Base-by-base conservation (phyloP, 192 early-diverging fungal species). In the Glomus cerebriforme region DNA sequence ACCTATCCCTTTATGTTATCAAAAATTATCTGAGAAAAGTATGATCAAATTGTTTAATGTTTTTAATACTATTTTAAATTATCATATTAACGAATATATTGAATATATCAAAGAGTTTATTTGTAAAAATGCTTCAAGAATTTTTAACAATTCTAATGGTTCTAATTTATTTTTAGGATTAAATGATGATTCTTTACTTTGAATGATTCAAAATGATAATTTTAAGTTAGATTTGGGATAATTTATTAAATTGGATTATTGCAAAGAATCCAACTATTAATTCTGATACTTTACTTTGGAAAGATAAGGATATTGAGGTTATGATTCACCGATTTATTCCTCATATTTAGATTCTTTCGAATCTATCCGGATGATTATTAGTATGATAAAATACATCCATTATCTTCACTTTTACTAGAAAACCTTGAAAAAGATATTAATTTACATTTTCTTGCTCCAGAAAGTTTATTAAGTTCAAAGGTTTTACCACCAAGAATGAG, bases 321-420 rank as follows among this genome's bases (percentile, higher is more conserved):
- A 29, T 76, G 10, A 22, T 76, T 22, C 60, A 64, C 19, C 12
- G 24, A 1, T 45, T n/a, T 60, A 31, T 76, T 32, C 37, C 13
- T 26, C 43, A 43, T 35, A 64, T 76, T n/a, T 37, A 37, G 62
- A 39, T 76, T 76, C 15, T 64, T 76, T 76, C 62, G 37, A 76
- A 76, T 76, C 7, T 8, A 60, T 39, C 1, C 75, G 5, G 19
- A 34, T 24, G 75, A 76, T 26, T 76, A 76, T 64, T 76, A n/a
- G n/a, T n/a, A 34, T 64, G 34, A 64, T 65, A 43, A 47, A 34
- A 37, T 76, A 17, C 19, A 60, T 12, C 75, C 75, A 29, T 76
- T 43, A 10, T 35, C 27, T 26, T 45, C 62, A 65, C 10, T 62
- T 26, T 64, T 76, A 43, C 59, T 60, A 0, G 32, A 26, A 43